Percentiles rank a stretch among this genome's conserved stretches.
Conservation (phyloP, 2,329 filamentous ascomycete species). For the Phymatotrichopsis omnivora region DNA sequence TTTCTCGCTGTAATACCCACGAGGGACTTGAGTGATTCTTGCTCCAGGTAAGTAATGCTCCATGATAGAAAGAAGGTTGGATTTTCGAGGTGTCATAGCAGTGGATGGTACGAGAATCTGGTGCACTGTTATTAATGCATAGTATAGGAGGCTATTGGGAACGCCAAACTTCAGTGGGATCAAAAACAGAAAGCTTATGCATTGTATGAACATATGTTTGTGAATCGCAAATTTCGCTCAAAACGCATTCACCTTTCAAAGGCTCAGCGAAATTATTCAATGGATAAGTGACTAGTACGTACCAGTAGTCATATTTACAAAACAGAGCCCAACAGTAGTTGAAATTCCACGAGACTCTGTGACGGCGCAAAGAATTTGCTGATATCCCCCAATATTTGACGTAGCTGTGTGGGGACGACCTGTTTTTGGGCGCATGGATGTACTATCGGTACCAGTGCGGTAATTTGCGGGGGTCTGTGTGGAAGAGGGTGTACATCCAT, state of each 20-base stretch:
- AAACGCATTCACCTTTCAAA: constrained; percentile 39
- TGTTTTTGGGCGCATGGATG: constrained; percentile 33
- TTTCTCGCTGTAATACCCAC: constrained; percentile 73
- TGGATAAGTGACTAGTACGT: constrained; percentile 36
- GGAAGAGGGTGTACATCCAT: too few relatives aligned
- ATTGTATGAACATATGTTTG: constrained; percentile 84
- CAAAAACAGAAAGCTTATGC: constrained; percentile 73
- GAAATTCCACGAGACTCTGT: constrained; percentile 80
- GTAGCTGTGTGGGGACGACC: constrained; percentile 45
- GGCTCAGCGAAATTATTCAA: constrained; percentile 12
- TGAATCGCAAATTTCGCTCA: constrained; percentile 87
- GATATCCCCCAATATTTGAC: constrained; percentile 49
- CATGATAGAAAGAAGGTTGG: constrained; percentile 63
- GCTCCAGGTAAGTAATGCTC: constrained; percentile 59
- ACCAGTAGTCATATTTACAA: constrained; percentile 80
- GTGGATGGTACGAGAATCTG: constrained; percentile 69
- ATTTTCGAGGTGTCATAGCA: constrained; percentile 53
- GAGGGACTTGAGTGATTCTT: constrained; percentile 55
- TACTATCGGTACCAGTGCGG: too few relatives aligned
- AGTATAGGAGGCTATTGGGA: not conserved
- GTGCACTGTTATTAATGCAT: not conserved
- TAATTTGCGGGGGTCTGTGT: too few relatives aligned
- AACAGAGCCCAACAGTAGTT: constrained; percentile 73
- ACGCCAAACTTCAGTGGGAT: constrained; percentile 49
- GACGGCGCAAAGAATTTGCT: constrained; percentile 77